These are phyloP conservation scores for Aegilops longissima DNA, from an alignment of 176 grass and related monocot genomes.

Conservation along the genomic window DNA sequence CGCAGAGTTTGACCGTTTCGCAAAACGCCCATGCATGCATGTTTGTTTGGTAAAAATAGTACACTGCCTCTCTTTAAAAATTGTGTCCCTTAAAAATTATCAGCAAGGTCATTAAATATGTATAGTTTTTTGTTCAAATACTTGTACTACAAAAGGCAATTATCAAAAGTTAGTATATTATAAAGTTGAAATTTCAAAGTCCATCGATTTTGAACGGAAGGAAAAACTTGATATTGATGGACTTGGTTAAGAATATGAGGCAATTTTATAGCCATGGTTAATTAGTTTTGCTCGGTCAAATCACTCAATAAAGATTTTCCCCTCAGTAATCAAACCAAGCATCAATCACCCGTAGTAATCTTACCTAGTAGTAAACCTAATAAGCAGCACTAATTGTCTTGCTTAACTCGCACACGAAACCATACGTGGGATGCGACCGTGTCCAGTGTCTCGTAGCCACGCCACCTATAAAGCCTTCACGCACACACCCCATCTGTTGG, in stretches of 20 bases:
- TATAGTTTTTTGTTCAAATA: no score
- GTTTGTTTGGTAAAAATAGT: no score
- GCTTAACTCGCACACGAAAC: constrained; percentile 20
- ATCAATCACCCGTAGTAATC: neutral
- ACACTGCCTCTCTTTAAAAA: no score
- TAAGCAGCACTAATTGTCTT: neutral
- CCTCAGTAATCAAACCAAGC: neutral
- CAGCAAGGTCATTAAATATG: no score
- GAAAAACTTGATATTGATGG: no score
- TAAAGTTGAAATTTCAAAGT: no score
- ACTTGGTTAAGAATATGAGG: no score
- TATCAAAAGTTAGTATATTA: no score
- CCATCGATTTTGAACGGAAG: no score
- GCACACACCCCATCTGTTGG: neutral
- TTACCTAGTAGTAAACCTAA: neutral
- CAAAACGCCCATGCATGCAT: neutral
- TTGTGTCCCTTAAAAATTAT: no score
- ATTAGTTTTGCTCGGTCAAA: no score
- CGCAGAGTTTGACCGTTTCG: neutral
- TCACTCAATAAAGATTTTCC: neutral
- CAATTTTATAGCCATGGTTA: neutral
- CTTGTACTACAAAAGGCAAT: no score
- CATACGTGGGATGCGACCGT: neutral
- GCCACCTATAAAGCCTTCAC: constrained; percentile 21
- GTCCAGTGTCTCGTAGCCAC: neutral